Conservation (phyloP, 768 basidiomycete genomes). For the Asterophora parasitica region DNA sequence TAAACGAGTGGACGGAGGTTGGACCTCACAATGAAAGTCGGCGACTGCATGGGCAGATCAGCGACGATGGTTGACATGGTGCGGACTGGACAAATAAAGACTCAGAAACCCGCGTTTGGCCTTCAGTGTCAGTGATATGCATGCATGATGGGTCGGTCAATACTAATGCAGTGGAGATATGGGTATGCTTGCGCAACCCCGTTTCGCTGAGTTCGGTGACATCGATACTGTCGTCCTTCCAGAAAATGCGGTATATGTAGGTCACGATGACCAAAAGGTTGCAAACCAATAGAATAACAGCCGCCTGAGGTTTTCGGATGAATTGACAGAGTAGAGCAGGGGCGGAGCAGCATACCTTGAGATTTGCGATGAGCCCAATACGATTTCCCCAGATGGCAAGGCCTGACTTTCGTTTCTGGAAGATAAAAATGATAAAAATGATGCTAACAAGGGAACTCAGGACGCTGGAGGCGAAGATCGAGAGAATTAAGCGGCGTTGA, state of each 20-base stretch:
- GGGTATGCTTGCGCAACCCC: constrained; percentile 7
- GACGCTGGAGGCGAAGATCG: constrained; percentile 22
- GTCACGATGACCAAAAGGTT: constrained; percentile 20
- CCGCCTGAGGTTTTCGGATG: constrained; percentile 10
- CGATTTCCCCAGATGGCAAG: constrained; percentile 7
- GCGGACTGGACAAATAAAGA: background rate
- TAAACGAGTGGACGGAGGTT: background rate
- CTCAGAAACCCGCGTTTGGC: background rate
- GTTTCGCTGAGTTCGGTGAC: constrained; percentile 13
- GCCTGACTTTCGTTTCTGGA: constrained; percentile 1
- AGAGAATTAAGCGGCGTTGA: constrained; percentile 20
- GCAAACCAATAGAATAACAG: constrained; percentile 18
- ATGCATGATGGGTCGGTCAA: background rate
- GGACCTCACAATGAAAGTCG: background rate
- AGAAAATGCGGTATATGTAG: constrained; percentile 10
- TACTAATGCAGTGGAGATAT: background rate
- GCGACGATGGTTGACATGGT: background rate
- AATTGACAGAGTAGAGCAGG: background rate
- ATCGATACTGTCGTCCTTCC: constrained; percentile 7
- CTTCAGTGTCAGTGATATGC: background rate
- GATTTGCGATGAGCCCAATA: constrained; percentile 9
- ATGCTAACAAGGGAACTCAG: constrained; percentile 19
- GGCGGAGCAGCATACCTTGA: constrained; percentile 17
- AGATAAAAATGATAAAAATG: constrained; percentile 17
- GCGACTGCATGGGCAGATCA: background rate